Evolutionary conservation across 169 alveolate species (phyloP).

Genomic region (Plasmodium berghei): DNA sequence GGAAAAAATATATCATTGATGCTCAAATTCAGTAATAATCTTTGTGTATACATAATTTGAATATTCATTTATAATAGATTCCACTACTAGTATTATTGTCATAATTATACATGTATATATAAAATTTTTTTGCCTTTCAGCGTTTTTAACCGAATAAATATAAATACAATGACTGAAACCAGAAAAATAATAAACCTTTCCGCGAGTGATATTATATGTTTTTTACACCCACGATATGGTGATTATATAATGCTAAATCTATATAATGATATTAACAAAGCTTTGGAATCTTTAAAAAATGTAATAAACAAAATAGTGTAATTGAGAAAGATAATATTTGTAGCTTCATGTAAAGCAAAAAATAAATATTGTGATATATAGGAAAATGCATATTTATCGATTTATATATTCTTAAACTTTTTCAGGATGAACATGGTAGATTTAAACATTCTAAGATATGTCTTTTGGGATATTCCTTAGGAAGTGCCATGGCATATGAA

Average conservation of each 20-base stretch:
- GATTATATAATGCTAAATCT: conserved; percentile 85
- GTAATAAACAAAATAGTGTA: conserved; percentile 31
- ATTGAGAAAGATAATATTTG: background rate
- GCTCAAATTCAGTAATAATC: conserved; percentile 83
- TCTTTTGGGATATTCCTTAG: conserved; percentile 88
- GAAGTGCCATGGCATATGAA: conserved; percentile 89
- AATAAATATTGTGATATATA: no score
- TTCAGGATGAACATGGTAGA: conserved; percentile 83
- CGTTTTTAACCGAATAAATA: conserved; percentile 66
- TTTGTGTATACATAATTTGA: background rate
- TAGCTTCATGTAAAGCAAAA: no score
- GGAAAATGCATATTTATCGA: background rate
- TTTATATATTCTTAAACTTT: background rate
- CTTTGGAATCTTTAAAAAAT: conserved; percentile 79
- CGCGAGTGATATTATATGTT: conserved; percentile 84
- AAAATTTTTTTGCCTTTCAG: conserved; percentile 3
- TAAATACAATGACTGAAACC: conserved; percentile 69
- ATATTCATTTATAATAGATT: background rate
- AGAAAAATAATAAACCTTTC: conserved; percentile 73
- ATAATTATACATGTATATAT: no score
- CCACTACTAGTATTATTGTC: background rate
- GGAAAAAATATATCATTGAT: conserved; percentile 86
- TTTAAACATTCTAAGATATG: conserved; percentile 85
- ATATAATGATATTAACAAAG: conserved; percentile 84
- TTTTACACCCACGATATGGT: conserved; percentile 87